Conservation (phyloP, 352 stramenopile genomes). For the Phytopythium litorale region DNA sequence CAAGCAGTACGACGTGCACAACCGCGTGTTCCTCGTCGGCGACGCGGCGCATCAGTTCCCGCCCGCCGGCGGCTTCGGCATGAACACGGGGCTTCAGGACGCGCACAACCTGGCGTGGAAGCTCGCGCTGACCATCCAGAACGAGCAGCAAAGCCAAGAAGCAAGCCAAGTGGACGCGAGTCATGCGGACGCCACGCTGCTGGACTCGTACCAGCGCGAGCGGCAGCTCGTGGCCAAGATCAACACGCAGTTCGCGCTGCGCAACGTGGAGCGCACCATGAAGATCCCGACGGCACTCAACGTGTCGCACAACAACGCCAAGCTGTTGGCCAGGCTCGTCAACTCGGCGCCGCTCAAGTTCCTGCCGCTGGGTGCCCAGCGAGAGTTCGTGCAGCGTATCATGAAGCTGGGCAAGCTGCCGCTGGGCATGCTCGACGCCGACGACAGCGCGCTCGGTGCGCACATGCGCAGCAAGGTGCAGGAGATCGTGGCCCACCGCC, state of each 20-base stretch:
- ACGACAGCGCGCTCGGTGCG: constrained; percentile 41
- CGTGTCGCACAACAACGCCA: constrained; percentile 76
- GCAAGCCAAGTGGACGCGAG: constrained; percentile 6
- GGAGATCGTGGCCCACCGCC: constrained; percentile 47
- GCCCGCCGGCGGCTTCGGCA: constrained; percentile 89
- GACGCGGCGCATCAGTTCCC: constrained; percentile 93
- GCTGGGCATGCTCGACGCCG: constrained; percentile 46
- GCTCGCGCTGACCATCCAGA: constrained; percentile 65
- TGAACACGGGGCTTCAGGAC: constrained; percentile 93
- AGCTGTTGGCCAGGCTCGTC: constrained; percentile 46
- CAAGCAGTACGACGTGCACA: constrained; percentile 68
- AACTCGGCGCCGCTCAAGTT: constrained; percentile 65
- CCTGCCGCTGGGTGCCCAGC: constrained; percentile 46
- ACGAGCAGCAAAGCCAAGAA: constrained; percentile 4
- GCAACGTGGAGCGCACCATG: constrained; percentile 86
- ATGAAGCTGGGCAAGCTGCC: constrained; percentile 71
- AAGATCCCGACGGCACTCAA: constrained; percentile 76
- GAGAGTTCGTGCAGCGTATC: constrained; percentile 56
- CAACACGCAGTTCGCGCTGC: constrained; percentile 79
- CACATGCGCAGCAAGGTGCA: constrained; percentile 54
- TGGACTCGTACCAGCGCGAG: constrained; percentile 82
- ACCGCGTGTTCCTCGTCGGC: constrained; percentile 85
- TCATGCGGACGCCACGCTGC: constrained; percentile 16
- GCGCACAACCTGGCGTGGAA: constrained; percentile 93
- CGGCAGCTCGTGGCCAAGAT: constrained; percentile 66